Evolutionary conservation across 768 basidiomycete species (phyloP), one percentile per base, ranked within the genome.

Genomic region (Panaeolus cyanescens): DNA sequence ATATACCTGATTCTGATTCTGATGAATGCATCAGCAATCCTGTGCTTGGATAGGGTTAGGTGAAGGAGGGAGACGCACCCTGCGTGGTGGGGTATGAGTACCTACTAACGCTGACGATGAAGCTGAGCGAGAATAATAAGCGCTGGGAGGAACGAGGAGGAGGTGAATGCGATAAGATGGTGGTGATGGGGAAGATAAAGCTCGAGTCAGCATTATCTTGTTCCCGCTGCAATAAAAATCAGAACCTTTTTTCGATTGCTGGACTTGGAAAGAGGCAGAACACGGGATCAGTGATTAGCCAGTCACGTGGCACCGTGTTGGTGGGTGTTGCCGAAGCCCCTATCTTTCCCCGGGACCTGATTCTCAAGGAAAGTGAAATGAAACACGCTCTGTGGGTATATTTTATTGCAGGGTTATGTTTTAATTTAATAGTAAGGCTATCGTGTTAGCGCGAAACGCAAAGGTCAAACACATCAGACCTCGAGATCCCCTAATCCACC

Each of bases 141-240:
- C 45, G 45, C 45, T 15, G 45, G 45, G 25, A 15, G 25, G 25
- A 15, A 50, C 45, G 12, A 22, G 25, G 15, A 25, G 22, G 25
- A 28, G 22, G 25, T 25, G 45, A 15, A 50, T 28, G 45, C 45
- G 22, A 15, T 22, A 28, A 25, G 45, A 50, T 50, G 45, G 30
- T 50, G 45, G 30, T 50, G 45, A 50, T 50, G 45, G 45, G 30
- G 8, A 50, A 50, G 45, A 50, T 50, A 50, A 50, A 50, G 45
- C 10, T n/a, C 45, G 22, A 28, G 45, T 28, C 45, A 50, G 45
- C 45, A 50, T 50, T 45, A 28, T 28, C 39, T 42, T 42, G 19
- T 12, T 42, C 6, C 45, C 25, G 40, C 40, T 50, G 25, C 22
- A 50, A 50, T 20, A 50, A 50, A 50, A 50, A 50, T 50, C 13